Evolutionary conservation across 2,329 filamentous ascomycete species (phyloP).

Genomic region (Cladosporium sp.): DNA sequence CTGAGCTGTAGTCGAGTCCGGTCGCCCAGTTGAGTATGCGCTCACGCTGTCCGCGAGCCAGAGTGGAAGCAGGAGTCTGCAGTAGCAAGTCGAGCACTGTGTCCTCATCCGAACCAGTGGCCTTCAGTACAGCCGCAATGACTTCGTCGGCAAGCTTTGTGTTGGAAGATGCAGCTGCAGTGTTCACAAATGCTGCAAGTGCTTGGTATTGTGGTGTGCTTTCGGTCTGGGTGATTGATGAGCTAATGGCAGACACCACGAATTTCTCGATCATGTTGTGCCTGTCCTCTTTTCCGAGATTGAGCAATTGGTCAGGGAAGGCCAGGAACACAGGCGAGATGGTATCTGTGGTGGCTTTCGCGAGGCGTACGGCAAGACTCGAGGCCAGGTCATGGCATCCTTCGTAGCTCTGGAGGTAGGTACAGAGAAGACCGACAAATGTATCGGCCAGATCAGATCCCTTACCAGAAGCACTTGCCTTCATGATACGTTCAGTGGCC

Average conservation of each 20-base stretch:
- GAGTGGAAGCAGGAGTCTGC: neutral
- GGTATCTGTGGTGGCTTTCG: neutral
- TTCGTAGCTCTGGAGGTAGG: constrained; percentile 1
- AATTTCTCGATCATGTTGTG: neutral
- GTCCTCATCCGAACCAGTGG: neutral
- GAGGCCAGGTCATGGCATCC: constrained; percentile 1
- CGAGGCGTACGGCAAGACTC: neutral
- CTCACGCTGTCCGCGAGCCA: constrained; percentile 12
- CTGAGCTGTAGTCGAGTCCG: constrained; percentile 1
- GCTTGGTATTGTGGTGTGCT: neutral
- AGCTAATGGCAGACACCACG: neutral
- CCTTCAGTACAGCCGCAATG: neutral
- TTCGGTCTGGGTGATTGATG: neutral
- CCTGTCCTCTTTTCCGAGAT: neutral
- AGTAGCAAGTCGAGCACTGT: constrained; percentile 13
- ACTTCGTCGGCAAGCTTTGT: constrained; percentile 12
- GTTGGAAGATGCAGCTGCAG: constrained; percentile 8
- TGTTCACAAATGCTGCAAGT: constrained; percentile 11
- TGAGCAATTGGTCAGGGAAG: constrained; percentile 5
- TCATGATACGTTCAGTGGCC: constrained; percentile 1
- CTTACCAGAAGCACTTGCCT: constrained; percentile 11
- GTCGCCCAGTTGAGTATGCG: constrained; percentile 11
- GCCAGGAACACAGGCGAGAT: constrained; percentile 3
- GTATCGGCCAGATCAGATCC: neutral
- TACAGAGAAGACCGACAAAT: constrained; percentile 9